Evolutionary conservation across 345 rosid species (phyloP), one percentile per base, ranked within the genome.

Genomic region (Raphanus raphanistrum): DNA sequence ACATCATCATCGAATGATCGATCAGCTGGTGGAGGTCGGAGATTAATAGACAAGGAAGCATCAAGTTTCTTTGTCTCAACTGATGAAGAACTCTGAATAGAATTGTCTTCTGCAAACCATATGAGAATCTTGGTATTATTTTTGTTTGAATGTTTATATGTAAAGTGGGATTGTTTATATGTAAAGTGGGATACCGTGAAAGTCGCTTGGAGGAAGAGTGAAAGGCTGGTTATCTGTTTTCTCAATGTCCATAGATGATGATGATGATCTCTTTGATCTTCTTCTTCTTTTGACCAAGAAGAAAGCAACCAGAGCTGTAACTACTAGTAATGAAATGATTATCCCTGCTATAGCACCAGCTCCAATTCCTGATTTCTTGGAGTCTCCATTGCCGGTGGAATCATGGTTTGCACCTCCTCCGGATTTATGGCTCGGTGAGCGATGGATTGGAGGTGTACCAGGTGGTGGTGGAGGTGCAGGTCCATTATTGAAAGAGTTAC

Each of bases 381-480:
- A 82, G 57, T 85, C 86, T 65, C 86, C 82, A 58, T 79, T 78
- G 55, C 72, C 66, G 52, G 73, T 54, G 32, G 82, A 67, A 64
- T 58, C 86, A 38, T 84, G 79, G 79, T 83, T 86, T 68, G 57
- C 76, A 72, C 70, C 71, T 62, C 88, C 66, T 38, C 85, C 88
- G 1, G 93, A 70, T 78, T 78, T 89, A 76, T 79, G 90, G 55
- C 82, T 76, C 26, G 84, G 87, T 78, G 79, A 71, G 68, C 61
- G 85, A 73, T 12, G 85, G 70, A 6, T 11, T 55, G 97, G 93
- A 83, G 99, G 97, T 62, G 97, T 88, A 31, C 97, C 99, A 28
- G 99, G 96, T 43, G 99, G 99, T 33, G 98, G 98, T 0, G 99
- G 99, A 73, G 99, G 99, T 52, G 98, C 98, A 70, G 98, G 86